Conservation (phyloP, 768 basidiomycete species). For the Amylocystis lapponica region DNA sequence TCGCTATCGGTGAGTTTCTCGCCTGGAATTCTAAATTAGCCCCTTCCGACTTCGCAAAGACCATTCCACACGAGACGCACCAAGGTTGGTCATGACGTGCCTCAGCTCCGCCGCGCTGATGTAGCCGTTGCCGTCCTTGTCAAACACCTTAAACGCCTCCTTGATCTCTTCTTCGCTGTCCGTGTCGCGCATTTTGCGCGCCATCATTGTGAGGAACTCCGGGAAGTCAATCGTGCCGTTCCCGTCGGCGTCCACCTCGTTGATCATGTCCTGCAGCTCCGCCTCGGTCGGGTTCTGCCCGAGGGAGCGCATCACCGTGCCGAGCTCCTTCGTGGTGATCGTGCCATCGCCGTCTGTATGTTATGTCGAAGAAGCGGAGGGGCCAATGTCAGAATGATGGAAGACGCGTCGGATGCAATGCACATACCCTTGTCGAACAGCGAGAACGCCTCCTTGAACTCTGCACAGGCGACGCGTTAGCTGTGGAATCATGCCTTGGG, state of each 20-base stretch:
- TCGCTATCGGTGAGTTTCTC: conserved; percentile 85
- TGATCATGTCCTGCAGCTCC: conserved; percentile 93
- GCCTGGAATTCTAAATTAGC: conserved; percentile 35
- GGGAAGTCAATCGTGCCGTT: conserved; percentile 82
- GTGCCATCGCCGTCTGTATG: conserved; percentile 85
- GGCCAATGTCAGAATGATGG: not conserved
- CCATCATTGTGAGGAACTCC: conserved; percentile 83
- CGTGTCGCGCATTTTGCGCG: conserved; percentile 85
- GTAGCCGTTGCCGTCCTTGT: conserved; percentile 91
- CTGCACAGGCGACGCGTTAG: conserved; percentile 33
- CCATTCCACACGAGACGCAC: conserved; percentile 34
- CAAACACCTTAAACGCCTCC: conserved; percentile 96
- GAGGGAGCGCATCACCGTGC: conserved; percentile 89
- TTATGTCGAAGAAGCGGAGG: not conserved
- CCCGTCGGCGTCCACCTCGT: conserved; percentile 86
- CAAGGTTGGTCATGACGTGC: conserved; percentile 88
- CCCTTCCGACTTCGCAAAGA: not conserved
- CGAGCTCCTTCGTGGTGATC: conserved; percentile 86
- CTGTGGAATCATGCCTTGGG: not conserved
- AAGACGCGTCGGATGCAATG: not conserved
- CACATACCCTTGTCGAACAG: conserved; percentile 89
- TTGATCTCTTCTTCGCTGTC: conserved; percentile 93
- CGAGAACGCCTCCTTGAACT: conserved; percentile 99
- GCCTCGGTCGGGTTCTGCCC: conserved; percentile 92
- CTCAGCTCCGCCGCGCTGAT: conserved; percentile 84